Evolutionary conservation across 768 basidiomycete genomes (phyloP), one percentile per base, ranked within the genome.

Genomic region (Xerocomus brunneocitrinus): DNA sequence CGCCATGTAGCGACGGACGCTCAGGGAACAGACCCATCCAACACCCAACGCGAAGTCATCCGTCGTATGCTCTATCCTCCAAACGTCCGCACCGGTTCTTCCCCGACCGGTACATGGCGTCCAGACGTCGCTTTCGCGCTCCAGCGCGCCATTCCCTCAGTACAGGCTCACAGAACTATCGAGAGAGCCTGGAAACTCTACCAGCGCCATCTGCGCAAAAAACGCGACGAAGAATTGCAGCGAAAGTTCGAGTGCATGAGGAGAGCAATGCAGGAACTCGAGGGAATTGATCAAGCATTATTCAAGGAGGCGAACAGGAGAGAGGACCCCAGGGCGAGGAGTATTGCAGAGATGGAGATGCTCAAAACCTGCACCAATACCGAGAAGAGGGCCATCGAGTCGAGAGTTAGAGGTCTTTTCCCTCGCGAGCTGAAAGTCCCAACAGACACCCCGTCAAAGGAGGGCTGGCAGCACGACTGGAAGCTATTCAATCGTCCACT

Each of bases 141-240:
- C 14, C 84, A 89, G 59, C 79, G 79, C 50, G 90, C 90, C n/a
- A 87, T 97, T 48, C 91, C 91, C 12, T 91, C 90, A 3, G 80
- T 78, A 5, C 92, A 95, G 68, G 92, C 90, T 0, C 91, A 97
- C 72, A 81, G 92, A 57, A 97, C 92, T 2, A 93, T 97, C 49
- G 87, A 91, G 58, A 83, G 94, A 31, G 94, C 94, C 4, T 98
- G 89, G 89, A 74, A 85, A 48, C 78, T 98, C 10, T 84, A 91
- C 71, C 78, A 81, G 58, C 80, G 94, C 30, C 85, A 89, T 63
- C 55, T 84, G 36, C 82, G 94, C 39, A 82, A 87, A 63, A 74
- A 77, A 56, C 78, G 88, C 42, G 79, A 84, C 28, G 81, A 76
- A 34, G 88, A 91, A 63, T 66, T 90, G 56, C 73, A 75, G 53